Percentiles rank a stretch among this genome's conserved stretches.
phyloP scores from a whole-genome alignment of 768 basidiomycete species.

The Leccinellum albellum region DNA sequence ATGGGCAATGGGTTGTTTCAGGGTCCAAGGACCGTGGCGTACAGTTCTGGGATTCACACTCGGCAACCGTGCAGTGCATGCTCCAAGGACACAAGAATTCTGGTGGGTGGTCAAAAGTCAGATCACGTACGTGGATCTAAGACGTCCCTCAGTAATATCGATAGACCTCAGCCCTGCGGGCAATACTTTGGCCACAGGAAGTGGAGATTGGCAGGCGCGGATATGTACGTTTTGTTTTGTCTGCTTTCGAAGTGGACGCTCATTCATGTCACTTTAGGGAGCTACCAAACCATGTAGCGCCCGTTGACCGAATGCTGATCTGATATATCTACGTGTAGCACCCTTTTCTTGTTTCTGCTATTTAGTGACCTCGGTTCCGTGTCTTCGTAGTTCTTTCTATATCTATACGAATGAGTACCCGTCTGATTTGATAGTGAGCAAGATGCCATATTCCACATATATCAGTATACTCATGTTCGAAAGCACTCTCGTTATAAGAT shows the following conservation, averaged over 20 bases:
- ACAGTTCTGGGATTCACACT: conserved; percentile 86
- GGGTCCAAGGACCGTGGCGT: conserved; percentile 96
- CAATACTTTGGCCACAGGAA: conserved; percentile 62
- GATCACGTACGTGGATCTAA: conserved; percentile 6
- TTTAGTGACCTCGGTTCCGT: conserved; percentile 20
- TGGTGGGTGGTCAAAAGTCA: conserved; percentile 37
- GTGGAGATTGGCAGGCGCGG: conserved; percentile 68
- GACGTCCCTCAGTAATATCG: conserved; percentile 51
- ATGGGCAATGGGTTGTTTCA: conserved; percentile 92
- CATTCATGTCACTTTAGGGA: conserved; percentile 19
- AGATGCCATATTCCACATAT: conserved; percentile 5
- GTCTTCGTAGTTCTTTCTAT: conserved; percentile 13
- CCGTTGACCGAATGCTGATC: conserved; percentile 6
- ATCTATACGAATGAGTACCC: conserved; percentile 21
- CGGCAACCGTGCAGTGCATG: conserved; percentile 85
- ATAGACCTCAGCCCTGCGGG: conserved; percentile 65
- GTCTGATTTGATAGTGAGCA: conserved; percentile 5
- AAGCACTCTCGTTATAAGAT: conserved; percentile 4
- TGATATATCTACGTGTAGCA: conserved; percentile 24
- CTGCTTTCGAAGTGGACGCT: conserved; percentile 1
- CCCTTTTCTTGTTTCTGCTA: conserved; percentile 24
- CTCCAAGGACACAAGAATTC: conserved; percentile 76
- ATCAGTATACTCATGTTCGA: conserved; percentile 1
- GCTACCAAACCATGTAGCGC: conserved; percentile 28
- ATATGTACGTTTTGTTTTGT: conserved; percentile 47